Conservation (phyloP, 1,284 basidiomycete species). For the Xerocomus minutiporus region DNA sequence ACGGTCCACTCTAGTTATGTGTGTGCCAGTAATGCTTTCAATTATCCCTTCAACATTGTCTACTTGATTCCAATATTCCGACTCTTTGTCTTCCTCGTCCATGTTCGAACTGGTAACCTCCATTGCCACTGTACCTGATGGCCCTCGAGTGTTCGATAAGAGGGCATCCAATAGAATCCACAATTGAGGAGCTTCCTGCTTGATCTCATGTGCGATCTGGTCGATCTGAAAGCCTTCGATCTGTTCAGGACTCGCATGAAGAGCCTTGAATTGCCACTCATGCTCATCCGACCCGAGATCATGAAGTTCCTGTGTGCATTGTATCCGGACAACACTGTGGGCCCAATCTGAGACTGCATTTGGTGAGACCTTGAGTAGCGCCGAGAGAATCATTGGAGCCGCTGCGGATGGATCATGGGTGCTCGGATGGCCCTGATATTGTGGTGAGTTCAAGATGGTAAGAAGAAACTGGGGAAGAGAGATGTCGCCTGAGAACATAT, state of each 20-base stretch:
- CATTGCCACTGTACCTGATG: neutral
- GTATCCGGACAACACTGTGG: neutral
- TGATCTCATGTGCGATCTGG: neutral
- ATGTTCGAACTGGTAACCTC: neutral
- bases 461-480: neutral
- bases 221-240: neutral
- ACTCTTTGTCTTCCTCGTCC: neutral
- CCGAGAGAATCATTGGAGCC: neutral
- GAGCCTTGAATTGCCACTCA: neutral
- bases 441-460: neutral
- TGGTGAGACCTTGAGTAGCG: neutral
- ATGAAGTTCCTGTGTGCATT: neutral
- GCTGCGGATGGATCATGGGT: neutral
- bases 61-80: neutral
- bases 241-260: neutral
- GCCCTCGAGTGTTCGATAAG: neutral
- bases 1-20: neutral
- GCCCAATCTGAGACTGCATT: neutral
- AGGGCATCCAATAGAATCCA: neutral
- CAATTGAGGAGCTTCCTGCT: neutral
- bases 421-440: neutral
- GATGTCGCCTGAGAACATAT: neutral
- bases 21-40: neutral
- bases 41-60: neutral
- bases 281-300: neutral